phyloP scores from a whole-genome alignment of 805 yeast genomes.

The Yarrowia osloensis region DNA sequence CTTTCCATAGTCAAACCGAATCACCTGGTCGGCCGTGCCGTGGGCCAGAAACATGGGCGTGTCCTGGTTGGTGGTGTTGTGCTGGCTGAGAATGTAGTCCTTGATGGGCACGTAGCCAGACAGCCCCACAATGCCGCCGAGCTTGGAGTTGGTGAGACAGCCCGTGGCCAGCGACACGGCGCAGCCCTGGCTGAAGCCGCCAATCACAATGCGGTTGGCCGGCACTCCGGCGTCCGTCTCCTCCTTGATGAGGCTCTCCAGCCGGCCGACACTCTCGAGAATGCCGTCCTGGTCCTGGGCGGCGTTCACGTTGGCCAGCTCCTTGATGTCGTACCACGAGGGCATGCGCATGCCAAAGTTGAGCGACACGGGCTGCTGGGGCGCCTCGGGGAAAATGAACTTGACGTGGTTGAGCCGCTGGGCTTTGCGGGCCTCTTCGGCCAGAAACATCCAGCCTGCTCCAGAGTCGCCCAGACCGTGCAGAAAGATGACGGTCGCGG shows the following conservation, averaged over 20 bases:
- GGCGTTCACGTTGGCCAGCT: slow-evolving; percentile 40
- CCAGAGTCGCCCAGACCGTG: slow-evolving; percentile 96
- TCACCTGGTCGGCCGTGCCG: slow-evolving; percentile 75
- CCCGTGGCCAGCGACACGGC: slow-evolving; percentile 58
- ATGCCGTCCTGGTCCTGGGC: slow-evolving; percentile 47
- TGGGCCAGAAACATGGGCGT: slow-evolving; percentile 90
- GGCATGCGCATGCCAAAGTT: slow-evolving; percentile 71
- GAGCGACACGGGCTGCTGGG: slow-evolving; percentile 64
- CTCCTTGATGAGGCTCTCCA: slow-evolving; percentile 40
- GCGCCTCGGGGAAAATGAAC: slow-evolving; percentile 92
- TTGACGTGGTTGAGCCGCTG: slow-evolving; percentile 56
- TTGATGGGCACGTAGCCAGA: slow-evolving; percentile 66
- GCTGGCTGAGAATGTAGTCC: slow-evolving; percentile 33
- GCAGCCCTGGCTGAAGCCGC: slow-evolving; percentile 96
- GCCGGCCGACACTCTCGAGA: slow-evolving; percentile 38
- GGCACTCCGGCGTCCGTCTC: slow-evolving; percentile 44
- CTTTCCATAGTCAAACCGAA: slow-evolving; percentile 49
- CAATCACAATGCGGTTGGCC: slow-evolving; percentile 66
- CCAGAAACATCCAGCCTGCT: slow-evolving; percentile 82
- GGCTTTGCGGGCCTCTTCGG: slow-evolving; percentile 54
- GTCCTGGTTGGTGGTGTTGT: slow-evolving; percentile 49
- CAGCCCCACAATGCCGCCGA: slow-evolving; percentile 76
- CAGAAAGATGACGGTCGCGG: slow-evolving; percentile 70
- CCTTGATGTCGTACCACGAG: slow-evolving; percentile 81
- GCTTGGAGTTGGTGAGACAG: slow-evolving; percentile 46